phyloP scores from a whole-genome alignment of 495 filamentous ascomycete genomes.

The Ramalina intermedia region DNA sequence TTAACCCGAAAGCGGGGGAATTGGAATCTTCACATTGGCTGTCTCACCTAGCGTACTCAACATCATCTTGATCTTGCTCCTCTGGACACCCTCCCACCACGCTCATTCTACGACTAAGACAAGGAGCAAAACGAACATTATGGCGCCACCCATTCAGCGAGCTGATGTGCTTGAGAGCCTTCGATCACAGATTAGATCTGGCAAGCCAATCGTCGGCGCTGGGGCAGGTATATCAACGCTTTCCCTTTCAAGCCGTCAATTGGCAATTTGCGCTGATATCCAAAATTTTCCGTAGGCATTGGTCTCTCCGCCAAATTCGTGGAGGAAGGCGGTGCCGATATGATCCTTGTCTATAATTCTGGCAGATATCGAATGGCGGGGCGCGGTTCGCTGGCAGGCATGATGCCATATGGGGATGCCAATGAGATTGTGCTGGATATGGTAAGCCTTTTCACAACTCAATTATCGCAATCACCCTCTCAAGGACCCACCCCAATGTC shows the following conservation, averaged over 20 bases:
- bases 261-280: too few species aligned
- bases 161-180: slow-evolving; percentile 41
- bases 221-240: slow-evolving; percentile 38
- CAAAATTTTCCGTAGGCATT: slow-evolving; percentile 28
- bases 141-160: slow-evolving; percentile 31
- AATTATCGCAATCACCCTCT: too few species aligned
- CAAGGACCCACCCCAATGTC: too few species aligned
- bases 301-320: slow-evolving; percentile 57
- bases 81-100: too few species aligned
- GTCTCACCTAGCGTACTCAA: too few species aligned
- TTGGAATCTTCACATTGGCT: too few species aligned
- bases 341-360: slow-evolving; percentile 60
- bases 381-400: slow-evolving; percentile 49
- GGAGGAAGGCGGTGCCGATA: slow-evolving; percentile 49
- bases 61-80: too few species aligned
- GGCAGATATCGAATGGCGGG: slow-evolving; percentile 64
- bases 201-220: slow-evolving; percentile 47
- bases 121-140: too few species aligned
- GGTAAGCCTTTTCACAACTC: slow-evolving; percentile 21
- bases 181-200: slow-evolving; percentile 33
- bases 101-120: too few species aligned
- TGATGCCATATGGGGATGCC: slow-evolving; percentile 61
- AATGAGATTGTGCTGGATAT: slow-evolving; percentile 56
- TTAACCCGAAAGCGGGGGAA: too few species aligned
- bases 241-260: neutral